These are phyloP conservation scores for Cordia subcordata DNA, from an alignment of 257 asterid species.

Conservation along the genomic window DNA sequence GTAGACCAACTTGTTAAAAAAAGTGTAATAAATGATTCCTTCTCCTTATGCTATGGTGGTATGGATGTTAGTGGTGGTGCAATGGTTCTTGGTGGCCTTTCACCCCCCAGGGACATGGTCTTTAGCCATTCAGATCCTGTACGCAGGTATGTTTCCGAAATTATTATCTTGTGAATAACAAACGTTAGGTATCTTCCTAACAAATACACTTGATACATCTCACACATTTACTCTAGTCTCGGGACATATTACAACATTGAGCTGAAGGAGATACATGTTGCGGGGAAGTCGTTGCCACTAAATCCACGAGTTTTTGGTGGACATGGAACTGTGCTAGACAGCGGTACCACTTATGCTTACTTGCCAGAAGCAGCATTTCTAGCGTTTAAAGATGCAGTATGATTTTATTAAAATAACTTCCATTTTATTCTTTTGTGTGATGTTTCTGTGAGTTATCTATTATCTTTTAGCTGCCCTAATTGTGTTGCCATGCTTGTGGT, in stretches of 20 bases:
- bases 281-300: slow-evolving; percentile 79
- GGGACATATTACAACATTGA: slow-evolving; percentile 98
- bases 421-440: not conserved
- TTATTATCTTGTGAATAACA: slow-evolving; percentile 27
- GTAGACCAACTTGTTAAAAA: slow-evolving; percentile 96
- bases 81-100: slow-evolving; percentile 94
- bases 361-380: slow-evolving; percentile 86
- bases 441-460: too few relatives aligned
- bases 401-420: slow-evolving; percentile 20
- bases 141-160: slow-evolving; percentile 74
- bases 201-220: slow-evolving; percentile 87
- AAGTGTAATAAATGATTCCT: slow-evolving; percentile 80
- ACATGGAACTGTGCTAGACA: slow-evolving; percentile 91
- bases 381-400: slow-evolving; percentile 82
- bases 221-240: slow-evolving; percentile 98
- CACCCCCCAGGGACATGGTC: slow-evolving; percentile 76
- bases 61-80: slow-evolving; percentile 99
- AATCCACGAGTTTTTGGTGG: slow-evolving; percentile 71
- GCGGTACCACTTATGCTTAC: slow-evolving; percentile 98
- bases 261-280: slow-evolving; percentile 91
- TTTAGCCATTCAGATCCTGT: slow-evolving; percentile 74
- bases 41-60: slow-evolving; percentile 96
- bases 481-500: too few relatives aligned
- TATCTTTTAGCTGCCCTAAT: too few relatives aligned
- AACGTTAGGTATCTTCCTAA: slow-evolving; percentile 78